Evolutionary conservation across 2,329 filamentous ascomycete species (phyloP), one percentile per base, ranked within the genome.

Genomic region (Chaetomiaceae sp.): DNA sequence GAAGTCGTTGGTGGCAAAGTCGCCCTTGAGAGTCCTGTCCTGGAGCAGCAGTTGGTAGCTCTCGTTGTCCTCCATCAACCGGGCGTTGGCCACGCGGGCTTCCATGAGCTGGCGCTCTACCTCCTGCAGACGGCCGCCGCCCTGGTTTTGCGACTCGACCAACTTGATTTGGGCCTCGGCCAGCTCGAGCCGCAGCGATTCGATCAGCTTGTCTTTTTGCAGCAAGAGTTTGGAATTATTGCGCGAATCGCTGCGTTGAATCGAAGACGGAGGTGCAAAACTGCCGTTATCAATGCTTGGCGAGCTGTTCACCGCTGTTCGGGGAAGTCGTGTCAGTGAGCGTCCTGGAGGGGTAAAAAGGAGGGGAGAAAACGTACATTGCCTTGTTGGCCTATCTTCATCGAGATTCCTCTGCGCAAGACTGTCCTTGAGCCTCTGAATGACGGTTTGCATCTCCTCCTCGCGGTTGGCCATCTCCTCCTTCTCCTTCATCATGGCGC

Each of bases 11-110:
- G 87, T 90, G 65, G 82, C 81, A 68, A 96, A 92, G 67, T 97
- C 92, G 27, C 94, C 94, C 67, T 95, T 96, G 54, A 99, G 80
- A 1, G 94, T 97, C 77, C 91, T 92, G 71, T 97, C 91, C 66
- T 91, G 90, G 22, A 99, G 83, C 17, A 99, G 83, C 34, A 97
- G 81, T 71, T 97, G 92, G 72, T 96, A 99, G 72, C 91, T 95
- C 72, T 99, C 94, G 65, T 97, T 97, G 71, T 99, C 94, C 72
- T 99, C 94, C 88, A 96, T 94, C 59, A 99, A 77, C 42, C 91
- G 84, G 53, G 94, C 94, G 67, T 97, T 99, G 61, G 91, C 88
- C 87, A 97, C 94, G 64, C 91, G 89, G 36, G 90, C 87, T 67
- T 97, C 92, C 72, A 96, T 84, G 48, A 97, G 81, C 60, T 89